Conservation (phyloP, 441 rosid genomes). For the Codiaeum variegatum region DNA sequence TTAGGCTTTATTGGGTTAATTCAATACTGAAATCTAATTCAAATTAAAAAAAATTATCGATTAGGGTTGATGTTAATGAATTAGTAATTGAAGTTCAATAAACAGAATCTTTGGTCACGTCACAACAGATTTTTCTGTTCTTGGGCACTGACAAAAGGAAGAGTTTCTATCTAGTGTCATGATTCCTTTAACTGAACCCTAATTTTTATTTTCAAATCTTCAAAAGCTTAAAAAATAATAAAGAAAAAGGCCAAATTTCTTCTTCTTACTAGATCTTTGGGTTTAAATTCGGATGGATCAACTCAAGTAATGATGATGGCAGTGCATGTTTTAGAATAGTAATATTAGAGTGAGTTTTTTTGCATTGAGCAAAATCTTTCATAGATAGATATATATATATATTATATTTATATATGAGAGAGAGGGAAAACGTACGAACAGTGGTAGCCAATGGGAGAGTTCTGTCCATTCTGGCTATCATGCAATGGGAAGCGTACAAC, state of each 20-base stretch:
- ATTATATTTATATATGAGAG: slow-evolving; percentile 36
- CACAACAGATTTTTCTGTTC: slow-evolving; percentile 50
- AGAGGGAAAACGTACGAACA: slow-evolving; percentile 36
- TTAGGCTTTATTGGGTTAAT: slow-evolving; percentile 22
- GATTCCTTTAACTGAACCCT: slow-evolving; percentile 30
- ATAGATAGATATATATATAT: slow-evolving; percentile 43
- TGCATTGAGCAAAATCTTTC: slow-evolving; percentile 44
- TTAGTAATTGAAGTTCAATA: slow-evolving; percentile 24
- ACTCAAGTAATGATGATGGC: slow-evolving; percentile 25
- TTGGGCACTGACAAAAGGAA: slow-evolving; percentile 39
- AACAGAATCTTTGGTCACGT: slow-evolving; percentile 73
- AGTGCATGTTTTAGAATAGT: slow-evolving; percentile 25
- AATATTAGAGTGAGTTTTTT: slow-evolving; percentile 23
- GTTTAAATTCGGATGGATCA: slow-evolving; percentile 20
- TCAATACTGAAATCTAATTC: slow-evolving; percentile 21
- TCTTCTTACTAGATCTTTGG: slow-evolving; percentile 7
- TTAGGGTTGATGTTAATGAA: slow-evolving; percentile 34
- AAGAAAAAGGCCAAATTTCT: slow-evolving; percentile 8
- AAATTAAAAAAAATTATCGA: not conserved
- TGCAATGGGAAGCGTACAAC: slow-evolving; percentile 29
- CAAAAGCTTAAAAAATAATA: slow-evolving; percentile 3
- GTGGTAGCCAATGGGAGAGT: slow-evolving; percentile 43
- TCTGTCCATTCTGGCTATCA: slow-evolving; percentile 36
- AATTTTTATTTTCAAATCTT: slow-evolving; percentile 22
- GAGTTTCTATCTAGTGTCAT: slow-evolving; percentile 32